phyloP scores from a whole-genome alignment of 345 rosid species.

The Brassica nigra region DNA sequence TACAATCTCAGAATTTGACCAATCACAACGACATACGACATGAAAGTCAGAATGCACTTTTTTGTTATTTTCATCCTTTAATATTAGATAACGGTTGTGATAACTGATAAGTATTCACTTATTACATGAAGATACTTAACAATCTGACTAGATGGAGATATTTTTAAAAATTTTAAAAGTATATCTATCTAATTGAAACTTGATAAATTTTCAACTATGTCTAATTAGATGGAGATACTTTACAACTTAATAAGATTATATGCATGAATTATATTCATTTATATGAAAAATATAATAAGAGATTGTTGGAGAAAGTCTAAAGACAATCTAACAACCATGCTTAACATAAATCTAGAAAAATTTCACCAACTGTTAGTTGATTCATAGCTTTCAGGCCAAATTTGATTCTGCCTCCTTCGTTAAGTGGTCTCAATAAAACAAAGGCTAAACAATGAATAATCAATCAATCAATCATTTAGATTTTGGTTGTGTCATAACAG shows the following conservation, averaged over 20 bases:
- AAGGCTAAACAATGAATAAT: constrained; percentile 10
- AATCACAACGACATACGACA: constrained; percentile 7
- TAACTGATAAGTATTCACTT: neutral
- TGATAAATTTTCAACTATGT: neutral
- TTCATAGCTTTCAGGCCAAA: constrained; percentile 40
- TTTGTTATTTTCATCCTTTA: neutral
- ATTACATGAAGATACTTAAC: neutral
- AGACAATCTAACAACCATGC: constrained; percentile 38
- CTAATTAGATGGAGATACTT: constrained; percentile 12
- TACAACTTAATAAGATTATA: neutral
- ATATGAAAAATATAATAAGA: neutral
- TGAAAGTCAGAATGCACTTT: neutral
- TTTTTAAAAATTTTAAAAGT: neutral
- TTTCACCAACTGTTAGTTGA: constrained; percentile 40
- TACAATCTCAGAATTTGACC: neutral
- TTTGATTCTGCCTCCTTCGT: constrained; percentile 32
- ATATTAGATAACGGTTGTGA: neutral
- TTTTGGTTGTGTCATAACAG: constrained; percentile 38
- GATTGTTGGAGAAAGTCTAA: constrained; percentile 32
- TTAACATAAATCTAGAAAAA: constrained; percentile 23
- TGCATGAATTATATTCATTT: constrained; percentile 4
- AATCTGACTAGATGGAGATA: neutral
- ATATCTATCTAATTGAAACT: neutral
- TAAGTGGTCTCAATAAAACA: constrained; percentile 21
- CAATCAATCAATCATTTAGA: constrained; percentile 34